Conservation (phyloP, 768 basidiomycete species). For the Suillus ampliporus region DNA sequence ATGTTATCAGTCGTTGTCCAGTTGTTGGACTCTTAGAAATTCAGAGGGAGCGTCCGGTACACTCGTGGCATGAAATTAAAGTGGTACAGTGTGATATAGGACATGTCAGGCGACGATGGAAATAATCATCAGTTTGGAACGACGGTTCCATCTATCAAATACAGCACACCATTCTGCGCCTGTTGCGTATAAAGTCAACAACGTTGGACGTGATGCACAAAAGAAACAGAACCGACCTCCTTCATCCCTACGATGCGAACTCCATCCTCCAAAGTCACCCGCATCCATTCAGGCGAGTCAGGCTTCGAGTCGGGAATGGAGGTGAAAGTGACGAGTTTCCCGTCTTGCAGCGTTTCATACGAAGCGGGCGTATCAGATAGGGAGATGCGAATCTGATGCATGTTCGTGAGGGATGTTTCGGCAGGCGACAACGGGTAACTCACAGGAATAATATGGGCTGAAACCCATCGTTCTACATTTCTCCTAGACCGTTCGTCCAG, state of each 20-base stretch:
- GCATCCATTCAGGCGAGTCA: slow-evolving; percentile 58
- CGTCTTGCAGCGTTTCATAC: slow-evolving; percentile 64
- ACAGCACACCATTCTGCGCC: slow-evolving; percentile 52
- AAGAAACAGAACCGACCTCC: slow-evolving; percentile 50
- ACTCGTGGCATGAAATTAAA: not conserved
- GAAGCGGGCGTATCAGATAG: slow-evolving; percentile 44
- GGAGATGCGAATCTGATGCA: slow-evolving; percentile 46
- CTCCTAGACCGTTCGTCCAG: slow-evolving; percentile 61
- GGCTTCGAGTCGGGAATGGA: slow-evolving; percentile 40
- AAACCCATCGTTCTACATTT: slow-evolving; percentile 83
- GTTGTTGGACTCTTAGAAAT: slow-evolving; percentile 1
- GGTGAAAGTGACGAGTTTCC: slow-evolving; percentile 62
- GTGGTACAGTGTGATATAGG: not conserved
- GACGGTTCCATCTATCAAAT: slow-evolving; percentile 48
- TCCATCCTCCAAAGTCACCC: slow-evolving; percentile 59
- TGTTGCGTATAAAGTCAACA: slow-evolving; percentile 20
- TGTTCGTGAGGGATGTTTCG: not conserved
- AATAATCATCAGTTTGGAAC: slow-evolving; percentile 18
- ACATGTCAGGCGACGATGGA: not conserved
- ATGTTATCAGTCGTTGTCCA: slow-evolving; percentile 5
- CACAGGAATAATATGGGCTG: slow-evolving; percentile 85
- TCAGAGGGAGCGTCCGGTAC: not conserved
- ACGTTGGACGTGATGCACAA: not conserved
- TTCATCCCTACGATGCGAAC: slow-evolving; percentile 62
- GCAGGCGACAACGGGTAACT: slow-evolving; percentile 23